Conservation (phyloP, 1,139 yeast species). For the Candida labiduridarum region DNA sequence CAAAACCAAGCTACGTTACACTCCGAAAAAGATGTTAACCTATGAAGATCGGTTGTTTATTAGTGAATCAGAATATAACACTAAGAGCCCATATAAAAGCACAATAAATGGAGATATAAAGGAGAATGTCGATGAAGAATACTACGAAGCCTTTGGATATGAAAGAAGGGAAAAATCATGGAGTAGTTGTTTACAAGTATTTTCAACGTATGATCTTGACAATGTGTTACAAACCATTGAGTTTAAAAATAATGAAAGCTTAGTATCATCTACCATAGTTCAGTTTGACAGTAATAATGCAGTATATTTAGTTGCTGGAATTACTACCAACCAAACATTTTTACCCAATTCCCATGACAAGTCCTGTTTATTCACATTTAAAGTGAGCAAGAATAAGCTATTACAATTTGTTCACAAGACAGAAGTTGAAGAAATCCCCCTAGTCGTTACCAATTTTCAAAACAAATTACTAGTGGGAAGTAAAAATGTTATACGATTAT, state of each 20-base stretch:
- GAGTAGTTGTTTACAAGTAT: conserved; percentile 58
- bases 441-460: conserved; percentile 57
- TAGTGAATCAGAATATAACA: conserved; percentile 50
- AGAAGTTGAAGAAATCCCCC: conserved; percentile 48
- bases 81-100: conserved; percentile 29
- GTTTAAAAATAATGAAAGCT: conserved; percentile 44
- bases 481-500: conserved; percentile 57
- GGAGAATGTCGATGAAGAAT: conserved; percentile 25
- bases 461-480: conserved; percentile 66
- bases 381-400: conserved; percentile 29
- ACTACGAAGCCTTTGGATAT: conserved; percentile 47
- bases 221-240: conserved; percentile 44
- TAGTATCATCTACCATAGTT: conserved; percentile 26
- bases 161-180: conserved; percentile 27
- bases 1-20: conserved; percentile 46
- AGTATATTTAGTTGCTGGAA: conserved; percentile 52
- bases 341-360: conserved; percentile 35
- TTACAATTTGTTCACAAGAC: conserved; percentile 66
- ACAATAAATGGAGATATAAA: conserved; percentile 12
- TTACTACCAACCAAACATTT: conserved; percentile 38
- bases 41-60: conserved; percentile 36
- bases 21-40: conserved; percentile 52
- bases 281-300: conserved; percentile 26
- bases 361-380: conserved; percentile 48
- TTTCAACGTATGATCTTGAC: conserved; percentile 24